A percentile compares a stretch with the other conserved stretches of the same genome.
These are phyloP conservation scores for Physcomitrellopsis africana DNA, from an alignment of 225 moss, liverwort and hornwort genomes.

Conservation along the genomic window DNA sequence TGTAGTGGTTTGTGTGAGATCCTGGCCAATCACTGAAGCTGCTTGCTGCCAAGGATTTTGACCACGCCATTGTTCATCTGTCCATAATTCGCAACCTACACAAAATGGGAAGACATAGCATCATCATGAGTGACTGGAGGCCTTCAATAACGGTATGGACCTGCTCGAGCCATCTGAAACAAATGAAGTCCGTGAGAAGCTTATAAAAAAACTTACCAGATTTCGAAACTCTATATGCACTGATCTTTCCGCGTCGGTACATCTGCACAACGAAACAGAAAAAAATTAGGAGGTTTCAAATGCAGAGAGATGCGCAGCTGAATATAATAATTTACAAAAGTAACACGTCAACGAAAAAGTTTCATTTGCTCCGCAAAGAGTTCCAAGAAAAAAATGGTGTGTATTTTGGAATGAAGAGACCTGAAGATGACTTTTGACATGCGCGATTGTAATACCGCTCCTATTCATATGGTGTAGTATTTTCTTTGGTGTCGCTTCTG, in stretches of 20 bases:
- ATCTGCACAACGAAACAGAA: constrained; percentile 28
- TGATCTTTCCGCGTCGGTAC: constrained; percentile 35
- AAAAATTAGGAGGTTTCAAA: not conserved
- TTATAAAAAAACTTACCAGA: constrained; percentile 24
- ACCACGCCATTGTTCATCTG: constrained; percentile 11
- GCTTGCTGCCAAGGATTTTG: not conserved
- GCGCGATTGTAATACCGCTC: constrained; percentile 61
- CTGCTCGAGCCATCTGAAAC: not conserved
- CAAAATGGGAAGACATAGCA: not conserved
- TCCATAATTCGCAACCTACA: constrained; percentile 22
- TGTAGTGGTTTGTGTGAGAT: not conserved
- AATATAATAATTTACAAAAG: not conserved
- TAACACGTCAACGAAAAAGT: not conserved
- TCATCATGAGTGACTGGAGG: not conserved
- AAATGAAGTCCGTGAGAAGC: not conserved
- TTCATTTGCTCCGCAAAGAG: not conserved
- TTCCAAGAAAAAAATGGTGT: constrained; percentile 6
- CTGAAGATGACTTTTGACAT: constrained; percentile 73
- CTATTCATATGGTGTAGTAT: constrained; percentile 54
- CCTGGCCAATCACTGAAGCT: not conserved
- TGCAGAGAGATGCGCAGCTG: not conserved
- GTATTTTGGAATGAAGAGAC: constrained; percentile 5
- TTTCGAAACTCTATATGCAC: constrained; percentile 16
- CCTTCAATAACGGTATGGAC: not conserved
- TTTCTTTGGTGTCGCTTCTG: constrained; percentile 67